A percentile compares a stretch with the other conserved stretches of the same genome.
These are phyloP conservation scores for Meripilus lineatus DNA, from an alignment of 1,284 basidiomycete species.

Conservation along the genomic window DNA sequence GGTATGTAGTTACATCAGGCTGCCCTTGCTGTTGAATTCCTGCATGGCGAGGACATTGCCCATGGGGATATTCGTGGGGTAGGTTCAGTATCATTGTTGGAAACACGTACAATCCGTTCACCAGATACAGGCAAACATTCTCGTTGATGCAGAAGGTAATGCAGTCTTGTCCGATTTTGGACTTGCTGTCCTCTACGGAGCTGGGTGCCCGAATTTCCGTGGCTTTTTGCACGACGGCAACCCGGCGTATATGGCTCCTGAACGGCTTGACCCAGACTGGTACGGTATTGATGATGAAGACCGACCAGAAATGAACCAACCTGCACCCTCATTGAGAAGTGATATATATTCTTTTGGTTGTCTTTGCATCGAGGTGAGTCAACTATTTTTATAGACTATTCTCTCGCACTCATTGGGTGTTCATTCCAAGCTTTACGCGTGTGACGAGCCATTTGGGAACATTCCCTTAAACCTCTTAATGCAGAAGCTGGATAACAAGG, in stretches of 20 bases:
- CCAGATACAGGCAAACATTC: background rate
- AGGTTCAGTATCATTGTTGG: background rate
- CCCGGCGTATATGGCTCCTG: too few species aligned
- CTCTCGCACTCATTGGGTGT: too few species aligned
- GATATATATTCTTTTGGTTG: background rate
- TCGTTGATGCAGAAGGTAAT: background rate
- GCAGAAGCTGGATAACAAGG: too few species aligned
- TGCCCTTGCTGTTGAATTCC: background rate
- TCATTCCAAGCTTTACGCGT: too few species aligned
- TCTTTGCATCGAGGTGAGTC: background rate
- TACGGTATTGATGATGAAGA: background rate
- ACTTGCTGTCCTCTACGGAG: background rate
- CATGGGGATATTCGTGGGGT: constrained; percentile 1
- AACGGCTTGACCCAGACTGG: background rate
- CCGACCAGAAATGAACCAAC: too few species aligned
- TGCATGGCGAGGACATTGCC: background rate
- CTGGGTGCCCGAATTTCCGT: too few species aligned
- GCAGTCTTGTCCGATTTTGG: background rate
- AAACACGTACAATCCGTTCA: background rate
- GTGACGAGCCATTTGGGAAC: too few species aligned
- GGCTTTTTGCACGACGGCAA: too few species aligned
- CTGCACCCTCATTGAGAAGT: background rate
- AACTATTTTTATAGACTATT: too few species aligned
- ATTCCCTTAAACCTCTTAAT: too few species aligned
- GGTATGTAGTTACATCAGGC: background rate